Evolutionary conservation across 352 stramenopile genomes (phyloP).

Genomic region (Stephanocyclus meneghinianus): DNA sequence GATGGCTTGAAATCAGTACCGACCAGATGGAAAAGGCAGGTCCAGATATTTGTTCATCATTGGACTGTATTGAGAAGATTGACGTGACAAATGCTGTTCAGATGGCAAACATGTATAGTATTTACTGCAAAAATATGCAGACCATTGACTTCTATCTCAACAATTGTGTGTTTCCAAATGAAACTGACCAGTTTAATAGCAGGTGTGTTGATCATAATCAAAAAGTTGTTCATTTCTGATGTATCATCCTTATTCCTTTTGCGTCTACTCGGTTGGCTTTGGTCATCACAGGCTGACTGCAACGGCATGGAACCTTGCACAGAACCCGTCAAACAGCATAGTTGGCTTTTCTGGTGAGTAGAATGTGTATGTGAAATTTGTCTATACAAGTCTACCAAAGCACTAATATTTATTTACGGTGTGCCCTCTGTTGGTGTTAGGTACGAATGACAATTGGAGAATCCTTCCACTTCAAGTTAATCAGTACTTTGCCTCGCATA

Average conservation of each 20-base stretch:
- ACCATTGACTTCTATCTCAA: conserved; percentile 88
- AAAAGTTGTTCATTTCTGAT: not conserved
- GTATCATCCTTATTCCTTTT: not conserved
- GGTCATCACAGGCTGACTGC: conserved; percentile 68
- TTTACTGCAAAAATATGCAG: conserved; percentile 81
- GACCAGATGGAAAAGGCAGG: conserved; percentile 27
- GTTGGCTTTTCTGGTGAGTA: conserved; percentile 85
- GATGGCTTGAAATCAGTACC: conserved; percentile 79
- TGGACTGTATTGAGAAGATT: conserved; percentile 83
- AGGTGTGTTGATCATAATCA: not conserved
- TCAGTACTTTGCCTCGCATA: conserved; percentile 3
- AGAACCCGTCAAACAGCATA: conserved; percentile 60
- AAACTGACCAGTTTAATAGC: conserved; percentile 84
- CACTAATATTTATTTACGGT: too few relatives aligned
- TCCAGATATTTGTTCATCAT: conserved; percentile 29
- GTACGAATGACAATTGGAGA: conserved; percentile 87
- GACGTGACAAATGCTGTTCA: conserved; percentile 83
- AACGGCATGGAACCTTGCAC: conserved; percentile 86
- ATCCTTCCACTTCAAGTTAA: conserved; percentile 45
- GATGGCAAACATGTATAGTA: conserved; percentile 69
- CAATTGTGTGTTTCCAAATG: conserved; percentile 84
- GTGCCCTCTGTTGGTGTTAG: not conserved
- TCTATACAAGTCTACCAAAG: too few relatives aligned
- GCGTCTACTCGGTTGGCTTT: not conserved
- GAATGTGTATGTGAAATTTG: not conserved